phyloP scores from a whole-genome alignment of 2,329 filamentous ascomycete genomes.

The Tolypocladium sp. region DNA sequence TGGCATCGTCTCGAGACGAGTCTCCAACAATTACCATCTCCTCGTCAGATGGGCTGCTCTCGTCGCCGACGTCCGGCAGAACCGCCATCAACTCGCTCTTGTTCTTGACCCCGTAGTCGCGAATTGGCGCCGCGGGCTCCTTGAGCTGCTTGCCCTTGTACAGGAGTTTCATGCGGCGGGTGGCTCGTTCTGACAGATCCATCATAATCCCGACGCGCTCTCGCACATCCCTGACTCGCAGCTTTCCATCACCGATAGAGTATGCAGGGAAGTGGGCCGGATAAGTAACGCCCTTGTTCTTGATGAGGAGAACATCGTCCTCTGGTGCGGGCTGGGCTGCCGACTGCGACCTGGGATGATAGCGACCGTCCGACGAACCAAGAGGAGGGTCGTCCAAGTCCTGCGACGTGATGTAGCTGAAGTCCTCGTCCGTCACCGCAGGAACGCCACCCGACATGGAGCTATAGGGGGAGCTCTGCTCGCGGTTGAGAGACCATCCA shows the following conservation, averaged over 20 bases:
- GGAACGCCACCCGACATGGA: conserved; percentile 40
- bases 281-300: conserved; percentile 56
- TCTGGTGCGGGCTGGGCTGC: conserved; percentile 32
- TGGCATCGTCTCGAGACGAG: conserved; percentile 20
- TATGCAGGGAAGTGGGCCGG: conserved; percentile 66
- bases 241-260: conserved; percentile 64
- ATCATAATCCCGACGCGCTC: conserved; percentile 60
- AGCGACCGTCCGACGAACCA: conserved; percentile 26
- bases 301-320: conserved; percentile 64
- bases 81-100: conserved; percentile 48
- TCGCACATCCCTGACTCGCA: conserved; percentile 57
- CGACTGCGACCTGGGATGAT: conserved; percentile 29
- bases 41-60: conserved; percentile 29
- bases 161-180: conserved; percentile 52
- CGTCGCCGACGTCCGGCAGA: conserved; percentile 27
- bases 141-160: conserved; percentile 67
- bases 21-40: conserved; percentile 40
- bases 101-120: conserved; percentile 54
- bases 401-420: conserved; percentile 73
- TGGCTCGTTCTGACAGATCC: conserved; percentile 45
- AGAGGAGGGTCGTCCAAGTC: conserved; percentile 46
- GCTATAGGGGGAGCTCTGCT: conserved; percentile 42
- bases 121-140: conserved; percentile 47
- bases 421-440: conserved; percentile 67
- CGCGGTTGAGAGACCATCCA: conserved; percentile 36